Evolutionary conservation across 2,329 filamentous ascomycete species (phyloP), one percentile per base, ranked within the genome.

Genomic region (Lachnellula hyalina): DNA sequence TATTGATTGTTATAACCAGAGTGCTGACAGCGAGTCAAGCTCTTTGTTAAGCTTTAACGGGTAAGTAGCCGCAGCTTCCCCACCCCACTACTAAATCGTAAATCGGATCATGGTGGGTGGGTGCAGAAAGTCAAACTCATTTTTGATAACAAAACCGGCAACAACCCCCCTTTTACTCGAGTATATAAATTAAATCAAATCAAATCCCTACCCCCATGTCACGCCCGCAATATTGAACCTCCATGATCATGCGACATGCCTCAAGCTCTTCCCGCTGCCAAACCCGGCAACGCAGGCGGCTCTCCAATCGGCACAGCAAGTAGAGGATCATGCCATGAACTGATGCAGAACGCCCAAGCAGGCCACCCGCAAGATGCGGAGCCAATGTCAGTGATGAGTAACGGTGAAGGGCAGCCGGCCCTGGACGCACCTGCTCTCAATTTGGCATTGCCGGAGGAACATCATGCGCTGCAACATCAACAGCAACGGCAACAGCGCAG

Each of bases 241-340:
- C 53, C 51, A 17, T 23, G 40, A 49, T 17, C 40, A 61, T 62
- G 60, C 54, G 55, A 58, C 36, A 65, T 65, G 63, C 59, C 62
- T 61, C 58, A 44, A 45, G 35, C 49, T n/a, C 32, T 21, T 14
- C 53, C 58, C 54, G 59, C 59, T 52, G 58, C 53, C 56, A 52
- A 36, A 23, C 48, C 44, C 53, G 57, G 55, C 56, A 44, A 44
- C 50, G 60, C 50, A 60, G 59, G 60, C 11, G 15, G 41, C 40
- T 48, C 52, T 40, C 49, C 40, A 45, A 52, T 53, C 28, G 28
- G 34, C 32, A 35, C 48, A 44, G 41, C 11, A 19, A 23, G 4
- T 47, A 45, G 49, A 32, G 55, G 38, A 34, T 49, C 57, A 57
- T 58, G 58, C 54, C n/a, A 44, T 44, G 52, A 59, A 35, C 49